Percentiles rank a stretch among this genome's conserved stretches.
phyloP scores from a whole-genome alignment of 768 basidiomycete species.

The Hypholoma sublateritium region DNA sequence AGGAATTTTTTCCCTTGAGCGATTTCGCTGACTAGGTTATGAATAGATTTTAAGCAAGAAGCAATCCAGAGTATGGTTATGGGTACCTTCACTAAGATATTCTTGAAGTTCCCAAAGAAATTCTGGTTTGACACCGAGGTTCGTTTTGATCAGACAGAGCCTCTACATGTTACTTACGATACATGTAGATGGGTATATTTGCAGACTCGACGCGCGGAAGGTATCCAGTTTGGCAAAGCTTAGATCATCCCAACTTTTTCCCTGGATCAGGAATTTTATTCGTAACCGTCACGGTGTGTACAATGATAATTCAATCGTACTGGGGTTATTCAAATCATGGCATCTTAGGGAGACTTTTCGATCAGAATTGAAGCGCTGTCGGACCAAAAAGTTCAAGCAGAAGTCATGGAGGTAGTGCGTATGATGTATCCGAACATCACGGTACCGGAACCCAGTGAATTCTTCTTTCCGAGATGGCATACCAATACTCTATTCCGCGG shows the following conservation, averaged over 20 bases:
- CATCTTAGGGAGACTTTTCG: conserved; percentile 56
- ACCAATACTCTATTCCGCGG: conserved; percentile 54
- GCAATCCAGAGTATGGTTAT: conserved; percentile 63
- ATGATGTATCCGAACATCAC: conserved; percentile 56
- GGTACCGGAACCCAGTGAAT: conserved; percentile 55
- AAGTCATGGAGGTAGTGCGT: conserved; percentile 57
- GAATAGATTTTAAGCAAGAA: conserved; percentile 52
- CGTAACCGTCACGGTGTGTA: conserved; percentile 45
- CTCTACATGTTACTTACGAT: not conserved
- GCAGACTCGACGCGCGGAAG: conserved; percentile 57
- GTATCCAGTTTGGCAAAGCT: conserved; percentile 68
- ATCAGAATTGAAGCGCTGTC: conserved; percentile 56
- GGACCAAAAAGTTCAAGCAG: conserved; percentile 43
- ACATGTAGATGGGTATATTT: conserved; percentile 51
- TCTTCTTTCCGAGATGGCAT: conserved; percentile 57
- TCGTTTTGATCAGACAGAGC: not conserved
- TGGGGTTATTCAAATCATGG: not conserved
- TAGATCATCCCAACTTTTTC: conserved; percentile 58
- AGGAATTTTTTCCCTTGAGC: not conserved
- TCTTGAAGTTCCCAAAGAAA: conserved; percentile 58
- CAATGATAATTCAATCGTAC: not conserved
- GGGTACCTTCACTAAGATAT: conserved; percentile 71
- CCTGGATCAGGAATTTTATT: conserved; percentile 61
- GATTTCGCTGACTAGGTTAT: not conserved
- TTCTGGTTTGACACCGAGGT: conserved; percentile 54